Percentiles rank a stretch among this genome's conserved stretches.
phyloP scores from a whole-genome alignment of 2,329 filamentous ascomycete genomes.

The Fusarium pseudonygamai region DNA sequence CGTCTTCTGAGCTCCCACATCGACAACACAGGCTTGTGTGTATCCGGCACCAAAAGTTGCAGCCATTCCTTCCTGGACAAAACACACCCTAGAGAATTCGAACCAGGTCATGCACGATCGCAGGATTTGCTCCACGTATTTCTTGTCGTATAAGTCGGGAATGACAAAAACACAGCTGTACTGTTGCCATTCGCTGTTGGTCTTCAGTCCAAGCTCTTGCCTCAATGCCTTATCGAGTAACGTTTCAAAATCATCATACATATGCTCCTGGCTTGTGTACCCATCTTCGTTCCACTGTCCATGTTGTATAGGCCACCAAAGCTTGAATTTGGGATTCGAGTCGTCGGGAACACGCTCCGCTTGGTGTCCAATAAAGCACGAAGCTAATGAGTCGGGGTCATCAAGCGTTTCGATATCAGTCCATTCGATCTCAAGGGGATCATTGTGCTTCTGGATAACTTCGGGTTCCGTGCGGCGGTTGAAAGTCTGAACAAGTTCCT shows the following conservation, averaged over 20 bases:
- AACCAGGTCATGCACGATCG: constrained; percentile 90
- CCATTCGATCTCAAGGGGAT: constrained; percentile 94
- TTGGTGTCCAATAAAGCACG: constrained; percentile 81
- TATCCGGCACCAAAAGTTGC: constrained; percentile 96
- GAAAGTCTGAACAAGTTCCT: constrained; percentile 94
- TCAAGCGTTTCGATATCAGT: constrained; percentile 78
- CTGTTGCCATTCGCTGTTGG: constrained; percentile 83
- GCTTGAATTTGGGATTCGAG: constrained; percentile 87
- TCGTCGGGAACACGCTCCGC: constrained; percentile 89
- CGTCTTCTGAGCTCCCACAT: constrained; percentile 96
- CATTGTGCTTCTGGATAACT: constrained; percentile 92
- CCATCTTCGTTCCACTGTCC: constrained; percentile 93
- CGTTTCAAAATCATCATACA: constrained; percentile 87
- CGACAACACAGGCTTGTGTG: constrained; percentile 92
- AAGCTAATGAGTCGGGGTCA: constrained; percentile 68
- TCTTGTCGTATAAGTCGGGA: constrained; percentile 95
- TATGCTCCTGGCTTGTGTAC: constrained; percentile 80
- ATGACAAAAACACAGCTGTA: constrained; percentile 98
- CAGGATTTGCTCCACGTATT: constrained; percentile 85
- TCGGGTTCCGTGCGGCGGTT: constrained; percentile 87
- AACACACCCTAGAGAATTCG: constrained; percentile 87
- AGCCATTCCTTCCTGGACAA: constrained; percentile 95
- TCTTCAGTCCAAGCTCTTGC: constrained; percentile 81
- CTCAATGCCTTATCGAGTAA: constrained; percentile 88
- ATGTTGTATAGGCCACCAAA: constrained; percentile 90